These are phyloP conservation scores for Candida tetrigidarum DNA, from an alignment of 1,139 yeast species.

Conservation along the genomic window DNA sequence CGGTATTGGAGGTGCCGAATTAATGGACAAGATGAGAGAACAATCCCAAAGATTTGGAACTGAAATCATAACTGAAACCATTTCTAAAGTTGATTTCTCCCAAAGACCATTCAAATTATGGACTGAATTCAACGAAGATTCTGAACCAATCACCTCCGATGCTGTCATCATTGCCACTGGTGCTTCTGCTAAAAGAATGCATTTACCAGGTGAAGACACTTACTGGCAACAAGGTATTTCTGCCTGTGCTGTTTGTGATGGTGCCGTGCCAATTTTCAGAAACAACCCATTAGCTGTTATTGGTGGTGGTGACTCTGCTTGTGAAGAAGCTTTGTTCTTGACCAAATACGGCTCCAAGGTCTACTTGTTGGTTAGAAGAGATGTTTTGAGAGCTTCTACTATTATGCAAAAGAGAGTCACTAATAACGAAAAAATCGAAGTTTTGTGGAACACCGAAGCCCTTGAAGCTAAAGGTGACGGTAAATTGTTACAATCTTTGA, in stretches of 20 bases:
- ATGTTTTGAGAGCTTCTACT: constrained; percentile 88
- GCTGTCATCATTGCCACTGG: constrained; percentile 95
- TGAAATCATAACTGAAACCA: constrained; percentile 90
- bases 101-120: constrained; percentile 92
- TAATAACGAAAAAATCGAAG: constrained; percentile 85
- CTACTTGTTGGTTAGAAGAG: constrained; percentile 90
- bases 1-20: constrained; percentile 84
- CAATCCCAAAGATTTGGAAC: constrained; percentile 91
- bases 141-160: constrained; percentile 88
- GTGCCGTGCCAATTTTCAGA: constrained; percentile 98
- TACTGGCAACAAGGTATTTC: constrained; percentile 99
- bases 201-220: constrained; percentile 93
- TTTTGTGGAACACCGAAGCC: constrained; percentile 85
- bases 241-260: constrained; percentile 99
- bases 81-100: constrained; percentile 87
- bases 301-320: constrained; percentile 99
- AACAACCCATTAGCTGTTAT: constrained; percentile 96
- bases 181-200: constrained; percentile 94
- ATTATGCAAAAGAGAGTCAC: constrained; percentile 95
- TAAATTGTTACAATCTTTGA: constrained; percentile 63
- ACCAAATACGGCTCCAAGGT: constrained; percentile 98
- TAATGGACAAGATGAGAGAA: constrained; percentile 93
- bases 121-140: constrained; percentile 93
- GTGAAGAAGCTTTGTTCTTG: constrained; percentile 96
- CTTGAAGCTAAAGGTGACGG: constrained; percentile 94